Evolutionary conservation across 2,329 filamentous ascomycete genomes (phyloP).

Genomic region (Phyllosticta ampelicida): DNA sequence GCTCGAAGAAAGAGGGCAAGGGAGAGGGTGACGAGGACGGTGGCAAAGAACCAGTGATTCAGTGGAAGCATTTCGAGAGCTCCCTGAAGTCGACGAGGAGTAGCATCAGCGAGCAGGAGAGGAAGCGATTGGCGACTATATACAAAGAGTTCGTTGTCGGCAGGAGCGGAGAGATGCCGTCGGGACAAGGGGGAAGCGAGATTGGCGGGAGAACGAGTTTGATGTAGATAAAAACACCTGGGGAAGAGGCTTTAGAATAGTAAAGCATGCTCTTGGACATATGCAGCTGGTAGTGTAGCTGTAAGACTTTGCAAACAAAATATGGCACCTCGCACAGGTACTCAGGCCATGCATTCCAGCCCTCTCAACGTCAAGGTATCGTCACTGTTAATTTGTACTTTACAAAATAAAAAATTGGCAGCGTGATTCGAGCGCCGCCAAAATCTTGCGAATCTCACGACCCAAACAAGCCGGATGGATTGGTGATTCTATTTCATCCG

Average conservation of each 20-base stretch:
- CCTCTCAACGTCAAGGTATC: background rate
- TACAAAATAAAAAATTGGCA: background rate
- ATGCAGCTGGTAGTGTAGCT: background rate
- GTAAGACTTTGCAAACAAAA: background rate
- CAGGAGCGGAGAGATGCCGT: conserved; percentile 88
- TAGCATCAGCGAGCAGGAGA: conserved; percentile 73
- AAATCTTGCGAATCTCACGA: background rate
- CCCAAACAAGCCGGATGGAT: background rate
- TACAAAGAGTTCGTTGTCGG: conserved; percentile 90
- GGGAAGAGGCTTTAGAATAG: background rate
- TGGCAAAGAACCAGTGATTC: conserved; percentile 63
- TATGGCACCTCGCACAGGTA: background rate
- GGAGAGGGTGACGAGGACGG: conserved; percentile 31
- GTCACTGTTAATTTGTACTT: background rate
- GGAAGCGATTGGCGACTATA: conserved; percentile 62
- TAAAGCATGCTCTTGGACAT: background rate
- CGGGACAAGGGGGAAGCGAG: conserved; percentile 82
- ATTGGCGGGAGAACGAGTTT: conserved; percentile 86
- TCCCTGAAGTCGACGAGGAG: conserved; percentile 67
- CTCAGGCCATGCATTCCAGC: background rate
- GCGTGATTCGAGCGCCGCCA: background rate
- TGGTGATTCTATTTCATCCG: background rate
- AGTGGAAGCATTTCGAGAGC: conserved; percentile 71
- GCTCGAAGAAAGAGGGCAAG: conserved; percentile 15
- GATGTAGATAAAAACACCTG: conserved; percentile 51